phyloP scores from a whole-genome alignment of 1,284 basidiomycete species.

The Microstroma glucosiphilum region DNA sequence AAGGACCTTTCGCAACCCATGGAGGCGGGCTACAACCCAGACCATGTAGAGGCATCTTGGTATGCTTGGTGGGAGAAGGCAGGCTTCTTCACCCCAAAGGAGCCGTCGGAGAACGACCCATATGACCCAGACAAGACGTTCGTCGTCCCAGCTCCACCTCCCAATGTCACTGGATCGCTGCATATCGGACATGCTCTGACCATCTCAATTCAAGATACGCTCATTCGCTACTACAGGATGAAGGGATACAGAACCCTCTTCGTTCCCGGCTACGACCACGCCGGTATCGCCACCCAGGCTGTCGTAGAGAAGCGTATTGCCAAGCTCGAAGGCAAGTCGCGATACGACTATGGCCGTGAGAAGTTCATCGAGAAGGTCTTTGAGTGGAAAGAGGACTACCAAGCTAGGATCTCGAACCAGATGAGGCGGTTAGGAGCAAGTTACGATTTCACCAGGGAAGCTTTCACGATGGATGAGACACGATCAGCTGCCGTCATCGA shows the following conservation, averaged over 20 bases:
- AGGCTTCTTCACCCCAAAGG: slow-evolving; percentile 76
- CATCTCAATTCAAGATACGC: slow-evolving; percentile 80
- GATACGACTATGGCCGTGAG: slow-evolving; percentile 91
- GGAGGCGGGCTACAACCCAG: slow-evolving; percentile 85
- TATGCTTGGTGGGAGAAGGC: slow-evolving; percentile 95
- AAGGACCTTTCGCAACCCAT: slow-evolving; percentile 73
- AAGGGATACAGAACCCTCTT: slow-evolving; percentile 84
- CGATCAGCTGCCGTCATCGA: slow-evolving; percentile 73
- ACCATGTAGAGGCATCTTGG: slow-evolving; percentile 91
- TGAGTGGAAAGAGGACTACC: slow-evolving; percentile 97
- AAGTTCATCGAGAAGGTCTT: slow-evolving; percentile 85
- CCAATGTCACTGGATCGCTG: slow-evolving; percentile 94
- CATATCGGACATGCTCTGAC: slow-evolving; percentile 97
- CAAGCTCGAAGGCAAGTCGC: slow-evolving; percentile 73
- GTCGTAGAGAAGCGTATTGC: slow-evolving; percentile 91
- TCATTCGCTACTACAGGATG: slow-evolving; percentile 59
- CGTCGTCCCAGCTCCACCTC: slow-evolving; percentile 85
- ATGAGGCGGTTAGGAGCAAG: slow-evolving; percentile 83
- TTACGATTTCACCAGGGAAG: slow-evolving; percentile 86
- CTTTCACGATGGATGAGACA: slow-evolving; percentile 85
- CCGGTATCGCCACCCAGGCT: slow-evolving; percentile 95
- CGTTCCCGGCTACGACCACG: slow-evolving; percentile 94
- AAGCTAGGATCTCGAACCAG: slow-evolving; percentile 82
- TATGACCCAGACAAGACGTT: slow-evolving; percentile 57
- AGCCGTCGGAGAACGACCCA: slow-evolving; percentile 44